Conservation (phyloP, 2,329 filamentous ascomycete genomes). For the Thyridium curvatum region DNA sequence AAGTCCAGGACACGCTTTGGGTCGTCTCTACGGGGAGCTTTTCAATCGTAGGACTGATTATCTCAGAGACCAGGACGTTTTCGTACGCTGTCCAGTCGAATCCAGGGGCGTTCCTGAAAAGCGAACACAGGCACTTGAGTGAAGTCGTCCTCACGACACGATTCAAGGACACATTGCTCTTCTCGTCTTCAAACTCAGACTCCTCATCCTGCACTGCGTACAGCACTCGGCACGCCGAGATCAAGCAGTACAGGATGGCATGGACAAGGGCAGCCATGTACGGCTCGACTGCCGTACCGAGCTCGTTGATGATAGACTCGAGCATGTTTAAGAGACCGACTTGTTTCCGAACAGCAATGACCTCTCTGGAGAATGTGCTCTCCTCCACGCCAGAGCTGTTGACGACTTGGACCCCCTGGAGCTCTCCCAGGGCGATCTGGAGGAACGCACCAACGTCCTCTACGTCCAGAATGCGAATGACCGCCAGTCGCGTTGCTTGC, state of each 20-base stretch:
- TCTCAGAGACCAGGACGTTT: constrained; percentile 62
- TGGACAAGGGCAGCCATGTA: constrained; percentile 67
- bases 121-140: constrained; percentile 73
- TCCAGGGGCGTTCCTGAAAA: constrained; percentile 67
- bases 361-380: constrained; percentile 48
- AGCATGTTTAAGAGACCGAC: constrained; percentile 90
- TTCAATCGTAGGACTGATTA: constrained; percentile 70
- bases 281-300: constrained; percentile 65
- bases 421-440: constrained; percentile 68
- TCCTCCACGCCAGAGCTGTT: constrained; percentile 41
- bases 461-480: constrained; percentile 70
- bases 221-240: constrained; percentile 60
- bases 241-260: constrained; percentile 73
- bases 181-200: constrained; percentile 25
- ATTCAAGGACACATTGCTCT: constrained; percentile 49
- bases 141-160: constrained; percentile 63
- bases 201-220: constrained; percentile 29
- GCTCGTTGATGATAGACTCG: constrained; percentile 75
- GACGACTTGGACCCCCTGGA: constrained; percentile 56
- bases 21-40: constrained; percentile 80
- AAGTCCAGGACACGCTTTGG: constrained; percentile 77
- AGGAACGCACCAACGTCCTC: constrained; percentile 76
- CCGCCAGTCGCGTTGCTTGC: constrained; percentile 72
- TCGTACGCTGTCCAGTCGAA: constrained; percentile 71
- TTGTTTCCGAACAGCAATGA: constrained; percentile 69